Evolutionary conservation across 768 basidiomycete species (phyloP).

Genomic region (Kwoniella mangroviensis): DNA sequence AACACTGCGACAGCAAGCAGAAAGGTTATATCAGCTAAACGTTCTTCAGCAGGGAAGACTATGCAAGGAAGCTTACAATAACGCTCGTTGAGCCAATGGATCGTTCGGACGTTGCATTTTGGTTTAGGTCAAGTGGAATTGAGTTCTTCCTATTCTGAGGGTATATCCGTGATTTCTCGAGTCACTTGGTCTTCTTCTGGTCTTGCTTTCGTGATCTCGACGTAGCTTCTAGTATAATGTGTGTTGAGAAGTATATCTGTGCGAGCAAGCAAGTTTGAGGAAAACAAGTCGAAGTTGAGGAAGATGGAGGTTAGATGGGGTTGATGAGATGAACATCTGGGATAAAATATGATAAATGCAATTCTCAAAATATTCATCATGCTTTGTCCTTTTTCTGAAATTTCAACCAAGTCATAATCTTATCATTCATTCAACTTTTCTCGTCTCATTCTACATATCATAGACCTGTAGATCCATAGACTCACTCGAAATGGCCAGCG

Average conservation of each 20-base stretch:
- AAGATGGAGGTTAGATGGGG: conserved; percentile 6
- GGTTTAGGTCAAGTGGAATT: neutral
- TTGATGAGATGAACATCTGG: neutral
- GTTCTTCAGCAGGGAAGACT: too few species aligned
- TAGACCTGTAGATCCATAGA: neutral
- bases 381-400: conserved; percentile 15
- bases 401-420: conserved; percentile 8
- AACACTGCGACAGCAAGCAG: too few species aligned
- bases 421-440: neutral
- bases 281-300: too few species aligned
- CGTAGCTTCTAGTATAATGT: neutral
- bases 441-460: neutral
- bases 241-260: neutral
- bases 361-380: conserved; percentile 4
- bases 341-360: conserved; percentile 32
- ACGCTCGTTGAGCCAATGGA: conserved; percentile 49
- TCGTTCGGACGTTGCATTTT: conserved; percentile 53
- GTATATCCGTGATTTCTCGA: neutral
- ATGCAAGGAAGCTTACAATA: too few species aligned
- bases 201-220: too few species aligned
- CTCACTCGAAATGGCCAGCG: conserved; percentile 43
- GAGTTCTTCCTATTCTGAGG: neutral
- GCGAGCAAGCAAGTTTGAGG: too few species aligned
- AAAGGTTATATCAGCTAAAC: too few species aligned
- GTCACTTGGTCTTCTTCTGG: too few species aligned